Evolutionary conservation across 2,329 filamentous ascomycete species (phyloP), one percentile per base, ranked within the genome.

Genomic region (Xylariaceae sp.): DNA sequence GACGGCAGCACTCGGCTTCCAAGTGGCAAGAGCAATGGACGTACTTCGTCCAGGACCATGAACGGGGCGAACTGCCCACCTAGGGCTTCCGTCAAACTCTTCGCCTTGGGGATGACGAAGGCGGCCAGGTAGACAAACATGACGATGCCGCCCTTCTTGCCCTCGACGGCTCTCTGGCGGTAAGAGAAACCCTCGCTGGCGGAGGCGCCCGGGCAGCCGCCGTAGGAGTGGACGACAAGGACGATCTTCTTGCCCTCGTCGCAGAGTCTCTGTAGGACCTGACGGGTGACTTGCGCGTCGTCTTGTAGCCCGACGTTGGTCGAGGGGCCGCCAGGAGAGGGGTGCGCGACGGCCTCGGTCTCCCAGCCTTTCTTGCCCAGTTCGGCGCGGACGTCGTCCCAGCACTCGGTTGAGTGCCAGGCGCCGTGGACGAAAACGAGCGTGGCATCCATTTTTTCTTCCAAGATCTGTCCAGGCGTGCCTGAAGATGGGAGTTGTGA

Each of bases 121-220:
- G 70, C 62, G 0, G 70, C 52, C 2, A 74, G 41, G 28, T 69
- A 73, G 1, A 73, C 39, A 11, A 72, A 57, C 1, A 64, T 53
- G 4, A 63, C 68, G 21, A 74, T 63, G 2, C 73, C 71, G 11
- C 72, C 73, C 2, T 50, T 11, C 2, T 69, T 26, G 0, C 71
- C 71, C 12, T 60, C 56, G 0, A 58, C 61, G 8, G 55, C 46
- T 3, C 71, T 48, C 4, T 73, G 71, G 1, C 67, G 58, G 23
- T 71, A 12, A 3, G 67, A 67, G 16, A 66, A 49, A 3, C 69
- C 67, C 4, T 65, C 58, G 1, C 37, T 59, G 1, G 61, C 60
- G n/a, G 23, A 21, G 39, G 24, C 31, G n/a, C 37, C 17, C 7
- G 49, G 40, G 19, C 41, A 44, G 4, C 39, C 49, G 14, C 49